Conservation (phyloP, 2,329 filamentous ascomycete genomes). For the Thermomyces lanuginosus region DNA sequence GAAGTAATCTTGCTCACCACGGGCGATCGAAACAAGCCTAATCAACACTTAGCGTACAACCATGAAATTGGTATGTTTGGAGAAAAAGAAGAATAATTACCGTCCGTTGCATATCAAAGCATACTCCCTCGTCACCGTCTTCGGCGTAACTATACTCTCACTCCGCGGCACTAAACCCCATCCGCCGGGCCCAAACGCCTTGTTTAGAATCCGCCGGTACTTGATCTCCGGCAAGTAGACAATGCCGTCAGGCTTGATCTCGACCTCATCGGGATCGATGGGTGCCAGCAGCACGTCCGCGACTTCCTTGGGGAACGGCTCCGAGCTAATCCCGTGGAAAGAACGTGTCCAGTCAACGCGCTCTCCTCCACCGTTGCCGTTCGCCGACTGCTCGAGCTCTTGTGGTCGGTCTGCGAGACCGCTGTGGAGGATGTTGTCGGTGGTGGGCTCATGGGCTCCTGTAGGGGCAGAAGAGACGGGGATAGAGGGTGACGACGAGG, state of each 20-base stretch:
- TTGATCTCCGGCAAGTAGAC: constrained; percentile 97
- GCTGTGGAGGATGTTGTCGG: constrained; percentile 23
- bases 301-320: constrained; percentile 55
- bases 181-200: constrained; percentile 81
- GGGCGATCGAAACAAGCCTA: constrained; percentile 79
- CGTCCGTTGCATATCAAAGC: constrained; percentile 75
- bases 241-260: constrained; percentile 95
- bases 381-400: constrained; percentile 11
- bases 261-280: constrained; percentile 58
- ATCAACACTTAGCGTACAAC: background rate
- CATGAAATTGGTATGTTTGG: background rate
- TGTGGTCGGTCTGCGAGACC: constrained; percentile 22
- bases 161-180: constrained; percentile 87
- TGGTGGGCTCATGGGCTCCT: too few relatives aligned
- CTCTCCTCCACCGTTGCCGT: constrained; percentile 9
- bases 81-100: constrained; percentile 42
- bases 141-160: constrained; percentile 69
- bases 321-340: constrained; percentile 59
- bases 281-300: constrained; percentile 51
- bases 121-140: constrained; percentile 75
- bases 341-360: constrained; percentile 69
- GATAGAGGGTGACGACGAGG: constrained; percentile 5
- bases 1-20: constrained; percentile 92
- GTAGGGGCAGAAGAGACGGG: too few relatives aligned
- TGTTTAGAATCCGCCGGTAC: constrained; percentile 78